Evolutionary conservation across 2,329 filamentous ascomycete species (phyloP).

Genomic region (Clarireedia hainanense): DNA sequence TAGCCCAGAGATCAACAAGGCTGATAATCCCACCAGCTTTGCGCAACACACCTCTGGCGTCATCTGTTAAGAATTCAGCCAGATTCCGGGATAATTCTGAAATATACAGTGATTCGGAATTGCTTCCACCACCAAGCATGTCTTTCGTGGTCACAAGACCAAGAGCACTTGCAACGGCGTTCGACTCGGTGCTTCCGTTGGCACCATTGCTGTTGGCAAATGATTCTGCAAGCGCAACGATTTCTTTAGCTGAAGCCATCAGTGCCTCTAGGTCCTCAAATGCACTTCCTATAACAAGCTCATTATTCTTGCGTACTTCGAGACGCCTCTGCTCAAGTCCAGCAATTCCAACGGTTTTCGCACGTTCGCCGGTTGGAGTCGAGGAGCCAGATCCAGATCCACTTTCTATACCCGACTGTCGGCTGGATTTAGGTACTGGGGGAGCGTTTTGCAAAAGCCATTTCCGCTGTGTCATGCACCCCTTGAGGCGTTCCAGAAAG

Average conservation of each 20-base stretch:
- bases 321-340: conserved; percentile 81
- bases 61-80: conserved; percentile 84
- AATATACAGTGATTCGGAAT: conserved; percentile 76
- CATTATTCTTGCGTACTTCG: conserved; percentile 84
- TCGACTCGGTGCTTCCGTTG: conserved; percentile 60
- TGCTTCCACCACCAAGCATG: conserved; percentile 69
- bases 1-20: conserved; percentile 84
- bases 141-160: conserved; percentile 93
- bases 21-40: conserved; percentile 82
- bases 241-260: conserved; percentile 96
- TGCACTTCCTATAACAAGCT: conserved; percentile 82
- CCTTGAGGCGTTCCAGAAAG: conserved; percentile 83
- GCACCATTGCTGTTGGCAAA: conserved; percentile 58
- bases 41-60: conserved; percentile 67
- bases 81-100: conserved; percentile 79
- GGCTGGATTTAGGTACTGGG: conserved; percentile 62
- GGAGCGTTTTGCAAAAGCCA: conserved; percentile 90
- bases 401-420: conserved; percentile 31
- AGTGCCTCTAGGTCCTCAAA: conserved; percentile 95
- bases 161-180: conserved; percentile 67
- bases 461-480: conserved; percentile 83
- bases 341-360: conserved; percentile 77
- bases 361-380: conserved; percentile 29
- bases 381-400: conserved; percentile 26
- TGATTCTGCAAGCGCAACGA: conserved; percentile 84